Conservation (phyloP, 2,329 filamentous ascomycete species). For the Sphaerulina musiva region DNA sequence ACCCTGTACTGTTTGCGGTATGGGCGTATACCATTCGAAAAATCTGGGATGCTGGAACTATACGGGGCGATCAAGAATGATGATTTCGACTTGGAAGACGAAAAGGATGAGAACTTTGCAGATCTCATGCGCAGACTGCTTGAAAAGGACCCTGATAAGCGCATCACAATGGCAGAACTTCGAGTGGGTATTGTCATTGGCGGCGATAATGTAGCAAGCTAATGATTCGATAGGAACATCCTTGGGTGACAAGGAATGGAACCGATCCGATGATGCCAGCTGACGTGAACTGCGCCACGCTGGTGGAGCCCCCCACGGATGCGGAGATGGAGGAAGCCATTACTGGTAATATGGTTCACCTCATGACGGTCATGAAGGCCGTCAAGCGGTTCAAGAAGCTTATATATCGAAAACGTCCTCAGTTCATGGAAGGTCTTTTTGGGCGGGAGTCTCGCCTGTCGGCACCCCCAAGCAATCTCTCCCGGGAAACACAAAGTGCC, state of each 20-base stretch:
- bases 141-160: conserved; percentile 75
- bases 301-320: conserved; percentile 78
- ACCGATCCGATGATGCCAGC: conserved; percentile 69
- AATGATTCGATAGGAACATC: conserved; percentile 59
- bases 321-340: conserved; percentile 87
- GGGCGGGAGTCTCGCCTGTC: conserved; percentile 54
- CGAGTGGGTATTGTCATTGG: conserved; percentile 53
- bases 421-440: conserved; percentile 53
- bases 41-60: conserved; percentile 70
- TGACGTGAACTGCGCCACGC: conserved; percentile 77
- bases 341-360: conserved; percentile 78
- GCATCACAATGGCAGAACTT: conserved; percentile 76
- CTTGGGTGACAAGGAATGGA: conserved; percentile 83
- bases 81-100: conserved; percentile 53
- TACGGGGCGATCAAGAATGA: conserved; percentile 82
- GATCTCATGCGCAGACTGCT: conserved; percentile 69
- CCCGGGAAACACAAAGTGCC: conserved; percentile 36
- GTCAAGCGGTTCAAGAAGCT: conserved; percentile 81
- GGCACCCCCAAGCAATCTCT: conserved; percentile 43
- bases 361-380: conserved; percentile 85
- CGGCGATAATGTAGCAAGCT: conserved; percentile 10
- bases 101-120: conserved; percentile 60
- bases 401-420: conserved; percentile 52
- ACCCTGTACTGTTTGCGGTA: conserved; percentile 90
- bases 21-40: conserved; percentile 79